A percentile compares a stretch with the other conserved stretches of the same genome.
These are phyloP conservation scores for Gliomastix tumulicola DNA, from an alignment of 2,329 filamentous ascomycete genomes.

Conservation along the genomic window DNA sequence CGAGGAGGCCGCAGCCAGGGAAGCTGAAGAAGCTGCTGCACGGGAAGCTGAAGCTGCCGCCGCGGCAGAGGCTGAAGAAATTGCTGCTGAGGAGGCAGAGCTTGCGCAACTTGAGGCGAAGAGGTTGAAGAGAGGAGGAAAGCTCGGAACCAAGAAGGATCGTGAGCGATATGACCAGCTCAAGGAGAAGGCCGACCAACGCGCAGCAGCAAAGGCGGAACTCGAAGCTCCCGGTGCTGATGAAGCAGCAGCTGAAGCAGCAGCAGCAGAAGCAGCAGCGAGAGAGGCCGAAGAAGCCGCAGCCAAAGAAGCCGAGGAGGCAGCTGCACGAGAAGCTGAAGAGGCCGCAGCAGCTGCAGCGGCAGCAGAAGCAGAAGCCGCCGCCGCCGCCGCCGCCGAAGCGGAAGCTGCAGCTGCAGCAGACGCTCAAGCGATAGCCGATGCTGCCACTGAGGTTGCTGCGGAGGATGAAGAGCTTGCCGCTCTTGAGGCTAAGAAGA, in stretches of 20 bases:
- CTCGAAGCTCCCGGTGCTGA: constrained; percentile 6
- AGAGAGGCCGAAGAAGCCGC: constrained; percentile 24
- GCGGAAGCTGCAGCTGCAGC: constrained; percentile 18
- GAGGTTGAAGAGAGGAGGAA: constrained; percentile 16
- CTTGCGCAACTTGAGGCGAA: constrained; percentile 17
- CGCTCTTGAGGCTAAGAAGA: constrained; percentile 19
- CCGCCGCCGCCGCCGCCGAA: constrained; percentile 11
- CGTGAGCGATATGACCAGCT: constrained; percentile 16
- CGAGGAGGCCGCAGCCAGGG: constrained; percentile 6
- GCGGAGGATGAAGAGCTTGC: constrained; percentile 12
- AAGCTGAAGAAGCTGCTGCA: constrained; percentile 6
- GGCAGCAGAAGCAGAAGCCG: constrained; percentile 22
- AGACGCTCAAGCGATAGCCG: constrained; percentile 13
- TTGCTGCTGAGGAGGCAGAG: constrained; percentile 13
- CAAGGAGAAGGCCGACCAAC: constrained; percentile 10
- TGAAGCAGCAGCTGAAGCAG: constrained; percentile 20
- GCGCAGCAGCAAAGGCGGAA: constrained; percentile 10
- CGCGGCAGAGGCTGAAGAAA: constrained; percentile 15
- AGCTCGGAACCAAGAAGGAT: constrained; percentile 11
- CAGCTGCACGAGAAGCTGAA: constrained; percentile 23
- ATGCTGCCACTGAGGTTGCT: constrained; percentile 15
- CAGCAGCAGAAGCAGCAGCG: constrained; percentile 23
- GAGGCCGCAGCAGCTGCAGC: constrained; percentile 21
- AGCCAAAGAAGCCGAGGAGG: constrained; percentile 28
- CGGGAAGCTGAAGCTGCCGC: constrained; percentile 25